phyloP scores from a whole-genome alignment of 805 yeast species.

The Naumovozyma castellii region DNA sequence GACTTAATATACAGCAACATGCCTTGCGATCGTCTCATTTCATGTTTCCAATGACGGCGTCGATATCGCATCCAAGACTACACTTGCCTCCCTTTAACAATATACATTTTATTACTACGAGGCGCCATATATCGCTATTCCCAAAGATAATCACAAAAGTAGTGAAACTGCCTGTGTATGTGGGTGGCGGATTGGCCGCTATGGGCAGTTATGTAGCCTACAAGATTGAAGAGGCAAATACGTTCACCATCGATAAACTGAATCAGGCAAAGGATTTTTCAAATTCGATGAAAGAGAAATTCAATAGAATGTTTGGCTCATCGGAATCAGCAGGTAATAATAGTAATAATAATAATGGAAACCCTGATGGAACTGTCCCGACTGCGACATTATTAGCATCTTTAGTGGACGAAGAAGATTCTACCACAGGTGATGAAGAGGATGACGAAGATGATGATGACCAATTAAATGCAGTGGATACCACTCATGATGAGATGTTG shows the following conservation, averaged over 20 bases:
- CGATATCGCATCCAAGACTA: background rate
- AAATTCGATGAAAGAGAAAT: slow-evolving; percentile 40
- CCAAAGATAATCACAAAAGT: slow-evolving; percentile 49
- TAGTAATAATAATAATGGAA: slow-evolving; percentile 49
- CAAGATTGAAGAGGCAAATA: slow-evolving; percentile 80
- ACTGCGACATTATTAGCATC: slow-evolving; percentile 28
- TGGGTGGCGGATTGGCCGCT: slow-evolving; percentile 89
- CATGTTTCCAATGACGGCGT: background rate
- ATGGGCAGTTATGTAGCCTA: slow-evolving; percentile 89
- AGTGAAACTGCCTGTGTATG: slow-evolving; percentile 61
- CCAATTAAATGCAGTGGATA: slow-evolving; percentile 44
- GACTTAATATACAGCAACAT: no score
- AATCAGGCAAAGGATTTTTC: slow-evolving; percentile 54
- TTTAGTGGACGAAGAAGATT: slow-evolving; percentile 36
- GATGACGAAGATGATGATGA: slow-evolving; percentile 40
- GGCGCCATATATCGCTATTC: slow-evolving; percentile 27
- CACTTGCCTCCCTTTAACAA: background rate
- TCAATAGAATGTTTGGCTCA: slow-evolving; percentile 18
- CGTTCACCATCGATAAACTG: slow-evolving; percentile 58
- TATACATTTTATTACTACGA: slow-evolving; percentile 6
- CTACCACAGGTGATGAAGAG: slow-evolving; percentile 32
- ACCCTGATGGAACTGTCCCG: slow-evolving; percentile 29
- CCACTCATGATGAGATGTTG: slow-evolving; percentile 71
- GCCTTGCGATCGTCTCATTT: background rate
- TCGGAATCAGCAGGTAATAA: slow-evolving; percentile 32